Evolutionary conservation across 768 basidiomycete genomes (phyloP).

Genomic region (Pulveroboletus ravenelii): DNA sequence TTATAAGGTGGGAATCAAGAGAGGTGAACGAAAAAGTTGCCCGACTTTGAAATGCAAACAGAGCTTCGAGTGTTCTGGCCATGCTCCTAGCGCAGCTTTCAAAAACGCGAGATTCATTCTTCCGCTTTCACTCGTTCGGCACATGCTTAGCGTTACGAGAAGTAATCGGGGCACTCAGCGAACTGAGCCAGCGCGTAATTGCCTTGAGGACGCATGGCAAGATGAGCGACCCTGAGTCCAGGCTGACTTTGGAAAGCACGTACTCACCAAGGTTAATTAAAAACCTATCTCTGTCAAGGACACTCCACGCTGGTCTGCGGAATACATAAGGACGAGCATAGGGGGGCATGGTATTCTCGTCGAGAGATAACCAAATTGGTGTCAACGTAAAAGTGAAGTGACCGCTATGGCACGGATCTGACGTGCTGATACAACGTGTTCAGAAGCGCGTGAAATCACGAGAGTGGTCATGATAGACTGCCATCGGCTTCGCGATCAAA

Average conservation of each 20-base stretch:
- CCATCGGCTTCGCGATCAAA: conserved; percentile 25
- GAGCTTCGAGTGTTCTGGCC: conserved; percentile 33
- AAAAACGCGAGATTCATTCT: conserved; percentile 36
- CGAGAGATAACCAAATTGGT: conserved; percentile 18
- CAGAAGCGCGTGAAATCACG: conserved; percentile 33
- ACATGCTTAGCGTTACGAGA: conserved; percentile 33
- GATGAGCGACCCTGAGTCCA: conserved; percentile 25
- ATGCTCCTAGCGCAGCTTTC: conserved; percentile 31
- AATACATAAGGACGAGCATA: conserved; percentile 34
- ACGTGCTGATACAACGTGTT: conserved; percentile 35
- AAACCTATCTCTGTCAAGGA: conserved; percentile 29
- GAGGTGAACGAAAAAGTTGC: conserved; percentile 23
- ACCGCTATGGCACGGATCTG: conserved; percentile 29
- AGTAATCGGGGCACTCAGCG: conserved; percentile 33
- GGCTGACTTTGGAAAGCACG: conserved; percentile 18
- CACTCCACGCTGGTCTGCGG: conserved; percentile 33
- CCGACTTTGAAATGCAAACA: conserved; percentile 33
- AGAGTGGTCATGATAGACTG: conserved; percentile 31
- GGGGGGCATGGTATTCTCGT: conserved; percentile 27
- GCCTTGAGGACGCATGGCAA: conserved; percentile 33
- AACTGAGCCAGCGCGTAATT: conserved; percentile 35
- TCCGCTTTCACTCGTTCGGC: conserved; percentile 26
- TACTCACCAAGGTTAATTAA: conserved; percentile 30
- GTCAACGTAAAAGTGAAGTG: conserved; percentile 32
- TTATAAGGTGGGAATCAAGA: conserved; percentile 31